Conservation (phyloP, 2,329 filamentous ascomycete species). For the Diaporthe citri region DNA sequence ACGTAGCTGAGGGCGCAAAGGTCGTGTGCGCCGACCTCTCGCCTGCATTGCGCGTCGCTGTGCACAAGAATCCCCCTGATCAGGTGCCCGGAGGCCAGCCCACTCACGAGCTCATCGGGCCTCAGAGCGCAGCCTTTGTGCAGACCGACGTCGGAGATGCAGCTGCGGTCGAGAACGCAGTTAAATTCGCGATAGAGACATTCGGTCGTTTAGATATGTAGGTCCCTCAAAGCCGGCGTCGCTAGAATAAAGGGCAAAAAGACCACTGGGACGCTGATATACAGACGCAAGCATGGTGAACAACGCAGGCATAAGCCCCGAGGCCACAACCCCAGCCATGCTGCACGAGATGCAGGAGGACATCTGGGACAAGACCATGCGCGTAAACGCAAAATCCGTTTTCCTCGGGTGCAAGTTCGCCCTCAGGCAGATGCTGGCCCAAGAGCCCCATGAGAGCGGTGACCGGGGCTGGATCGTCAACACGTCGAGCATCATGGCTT, state of each 20-base stretch:
- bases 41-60: background rate
- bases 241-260: background rate
- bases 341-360: conserved; percentile 61
- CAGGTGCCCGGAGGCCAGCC: background rate
- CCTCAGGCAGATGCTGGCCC: conserved; percentile 61
- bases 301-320: conserved; percentile 24
- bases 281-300: conserved; percentile 19
- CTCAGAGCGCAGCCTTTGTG: background rate
- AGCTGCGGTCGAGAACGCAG: conserved; percentile 18
- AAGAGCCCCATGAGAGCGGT: conserved; percentile 53
- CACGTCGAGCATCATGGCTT: conserved; percentile 57
- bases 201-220: conserved; percentile 25
- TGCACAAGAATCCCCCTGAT: background rate
- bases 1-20: conserved; percentile 18
- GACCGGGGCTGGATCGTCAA: conserved; percentile 65
- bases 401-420: conserved; percentile 61
- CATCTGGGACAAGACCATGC: conserved; percentile 58
- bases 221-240: background rate
- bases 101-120: conserved; percentile 16
- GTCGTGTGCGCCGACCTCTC: conserved; percentile 26
- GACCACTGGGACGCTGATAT: conserved; percentile 7
- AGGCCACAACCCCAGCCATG: conserved; percentile 45
- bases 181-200: background rate
- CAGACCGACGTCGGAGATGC: conserved; percentile 7
- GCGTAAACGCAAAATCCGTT: conserved; percentile 53